Percentiles rank a stretch among this genome's conserved stretches.
Conservation (phyloP, 805 yeast genomes). For the Kazachstania kunashirensis region DNA sequence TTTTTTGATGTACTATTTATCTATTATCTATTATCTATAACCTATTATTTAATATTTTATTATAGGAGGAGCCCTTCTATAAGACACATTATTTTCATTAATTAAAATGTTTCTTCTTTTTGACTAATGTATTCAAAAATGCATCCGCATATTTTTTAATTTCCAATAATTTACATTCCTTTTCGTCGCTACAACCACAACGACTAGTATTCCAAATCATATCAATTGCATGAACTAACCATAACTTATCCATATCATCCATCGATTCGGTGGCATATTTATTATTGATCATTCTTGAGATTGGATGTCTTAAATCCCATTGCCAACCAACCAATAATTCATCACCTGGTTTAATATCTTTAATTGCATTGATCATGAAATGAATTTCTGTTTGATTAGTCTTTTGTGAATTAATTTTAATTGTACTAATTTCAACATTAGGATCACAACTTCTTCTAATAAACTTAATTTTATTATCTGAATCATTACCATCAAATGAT, state of each 20-base stretch:
- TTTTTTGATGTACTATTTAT: too few species aligned
- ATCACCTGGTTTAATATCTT: slow-evolving; percentile 49
- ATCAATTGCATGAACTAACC: slow-evolving; percentile 52
- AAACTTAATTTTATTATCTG: slow-evolving; percentile 57
- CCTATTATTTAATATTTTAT: too few species aligned
- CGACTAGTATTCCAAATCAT: slow-evolving; percentile 52
- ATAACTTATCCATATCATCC: slow-evolving; percentile 42
- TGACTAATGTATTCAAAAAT: neutral
- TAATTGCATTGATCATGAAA: slow-evolving; percentile 48
- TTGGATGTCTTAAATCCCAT: slow-evolving; percentile 79
- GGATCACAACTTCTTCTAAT: slow-evolving; percentile 69
- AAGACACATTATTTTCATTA: too few species aligned
- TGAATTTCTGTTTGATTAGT: slow-evolving; percentile 30
- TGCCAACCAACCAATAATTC: slow-evolving; percentile 81
- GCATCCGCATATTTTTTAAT: slow-evolving; percentile 3
- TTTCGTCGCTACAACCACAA: slow-evolving; percentile 38
- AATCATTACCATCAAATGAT: slow-evolving; percentile 45
- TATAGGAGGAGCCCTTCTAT: too few species aligned
- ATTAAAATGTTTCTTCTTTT: neutral
- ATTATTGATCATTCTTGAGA: slow-evolving; percentile 42
- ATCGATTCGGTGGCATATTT: slow-evolving; percentile 43
- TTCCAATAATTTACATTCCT: neutral
- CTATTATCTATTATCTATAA: too few species aligned
- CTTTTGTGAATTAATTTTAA: slow-evolving; percentile 24
- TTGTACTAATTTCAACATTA: slow-evolving; percentile 55